Conservation (phyloP, 2,329 filamentous ascomycete genomes). For the Akanthomyces muscarius region DNA sequence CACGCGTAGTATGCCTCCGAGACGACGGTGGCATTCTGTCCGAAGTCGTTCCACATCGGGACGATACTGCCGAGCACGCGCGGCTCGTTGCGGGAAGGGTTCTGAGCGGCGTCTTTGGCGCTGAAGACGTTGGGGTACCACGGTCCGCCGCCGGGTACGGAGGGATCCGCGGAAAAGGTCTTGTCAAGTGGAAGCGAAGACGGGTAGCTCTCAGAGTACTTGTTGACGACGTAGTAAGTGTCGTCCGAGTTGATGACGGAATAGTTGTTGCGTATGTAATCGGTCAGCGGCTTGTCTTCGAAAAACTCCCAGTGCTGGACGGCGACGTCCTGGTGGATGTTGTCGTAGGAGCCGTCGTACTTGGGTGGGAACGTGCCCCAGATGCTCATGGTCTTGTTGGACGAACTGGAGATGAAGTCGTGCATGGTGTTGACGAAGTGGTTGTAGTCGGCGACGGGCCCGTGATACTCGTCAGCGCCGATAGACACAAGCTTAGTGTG, state of each 20-base stretch:
- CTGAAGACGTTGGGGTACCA: conserved; percentile 25
- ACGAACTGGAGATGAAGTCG: conserved; percentile 41
- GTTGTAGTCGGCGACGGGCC: conserved; percentile 45
- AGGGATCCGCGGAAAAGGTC: conserved; percentile 26
- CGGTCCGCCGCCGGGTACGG: conserved; percentile 1
- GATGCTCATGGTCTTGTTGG: conserved; percentile 44
- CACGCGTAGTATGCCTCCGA: conserved; percentile 25
- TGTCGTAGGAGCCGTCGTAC: conserved; percentile 16
- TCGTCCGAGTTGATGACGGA: conserved; percentile 25
- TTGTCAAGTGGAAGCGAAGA: conserved; percentile 42
- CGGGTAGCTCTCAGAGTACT: conserved; percentile 41
- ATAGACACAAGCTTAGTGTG: conserved; percentile 51
- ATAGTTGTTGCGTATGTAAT: conserved; percentile 24
- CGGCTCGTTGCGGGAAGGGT: conserved; percentile 19
- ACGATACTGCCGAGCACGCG: conserved; percentile 21
- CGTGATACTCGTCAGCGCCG: conserved; percentile 51
- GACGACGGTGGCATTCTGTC: conserved; percentile 22
- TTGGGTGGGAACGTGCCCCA: conserved; percentile 44
- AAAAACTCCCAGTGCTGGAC: conserved; percentile 35
- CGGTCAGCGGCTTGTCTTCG: conserved; percentile 21
- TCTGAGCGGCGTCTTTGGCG: conserved; percentile 19
- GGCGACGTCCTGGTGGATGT: conserved; percentile 21
- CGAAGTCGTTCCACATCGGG: conserved; percentile 26
- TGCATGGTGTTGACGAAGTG: conserved; percentile 43
- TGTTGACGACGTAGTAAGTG: conserved; percentile 23